Percentiles rank a stretch among this genome's conserved stretches.
Conservation (phyloP, 768 basidiomycete genomes). For the Phaeotremella fagi region DNA sequence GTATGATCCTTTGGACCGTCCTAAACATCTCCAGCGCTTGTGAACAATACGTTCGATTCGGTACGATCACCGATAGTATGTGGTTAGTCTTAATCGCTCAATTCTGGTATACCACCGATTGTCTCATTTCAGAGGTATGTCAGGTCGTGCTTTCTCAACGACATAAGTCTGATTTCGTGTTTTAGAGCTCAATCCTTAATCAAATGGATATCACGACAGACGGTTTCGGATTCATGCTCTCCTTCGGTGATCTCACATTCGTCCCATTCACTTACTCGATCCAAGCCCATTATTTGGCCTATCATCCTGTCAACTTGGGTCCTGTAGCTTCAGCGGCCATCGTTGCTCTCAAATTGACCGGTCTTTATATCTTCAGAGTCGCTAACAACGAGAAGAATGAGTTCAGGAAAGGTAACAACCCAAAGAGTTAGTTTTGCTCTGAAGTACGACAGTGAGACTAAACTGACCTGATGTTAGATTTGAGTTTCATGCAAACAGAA, state of each 20-base stretch:
- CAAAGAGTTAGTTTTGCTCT: slow-evolving; percentile 63
- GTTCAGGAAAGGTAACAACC: slow-evolving; percentile 87
- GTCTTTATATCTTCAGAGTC: slow-evolving; percentile 85
- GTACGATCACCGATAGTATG: slow-evolving; percentile 82
- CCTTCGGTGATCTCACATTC: slow-evolving; percentile 86
- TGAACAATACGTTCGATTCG: slow-evolving; percentile 77
- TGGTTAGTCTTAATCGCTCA: slow-evolving; percentile 83
- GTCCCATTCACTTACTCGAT: slow-evolving; percentile 91
- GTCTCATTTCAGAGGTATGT: slow-evolving; percentile 80
- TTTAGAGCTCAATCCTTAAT: slow-evolving; percentile 76
- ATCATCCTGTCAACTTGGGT: slow-evolving; percentile 74
- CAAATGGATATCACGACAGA: slow-evolving; percentile 98
- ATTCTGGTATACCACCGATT: slow-evolving; percentile 77
- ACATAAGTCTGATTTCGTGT: neutral
- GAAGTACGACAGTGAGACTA: neutral
- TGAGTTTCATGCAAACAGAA: slow-evolving; percentile 71
- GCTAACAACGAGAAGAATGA: slow-evolving; percentile 93
- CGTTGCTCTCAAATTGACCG: slow-evolving; percentile 61
- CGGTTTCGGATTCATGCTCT: slow-evolving; percentile 97
- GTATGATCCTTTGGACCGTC: slow-evolving; percentile 85
- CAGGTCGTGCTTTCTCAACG: slow-evolving; percentile 7
- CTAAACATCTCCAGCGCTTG: slow-evolving; percentile 87
- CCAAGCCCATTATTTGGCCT: slow-evolving; percentile 93
- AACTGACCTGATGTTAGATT: slow-evolving; percentile 53
- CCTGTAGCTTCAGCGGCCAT: slow-evolving; percentile 57